These are phyloP conservation scores for Eimeria brunetti DNA, from an alignment of 169 alveolate species.

Conservation along the genomic window DNA sequence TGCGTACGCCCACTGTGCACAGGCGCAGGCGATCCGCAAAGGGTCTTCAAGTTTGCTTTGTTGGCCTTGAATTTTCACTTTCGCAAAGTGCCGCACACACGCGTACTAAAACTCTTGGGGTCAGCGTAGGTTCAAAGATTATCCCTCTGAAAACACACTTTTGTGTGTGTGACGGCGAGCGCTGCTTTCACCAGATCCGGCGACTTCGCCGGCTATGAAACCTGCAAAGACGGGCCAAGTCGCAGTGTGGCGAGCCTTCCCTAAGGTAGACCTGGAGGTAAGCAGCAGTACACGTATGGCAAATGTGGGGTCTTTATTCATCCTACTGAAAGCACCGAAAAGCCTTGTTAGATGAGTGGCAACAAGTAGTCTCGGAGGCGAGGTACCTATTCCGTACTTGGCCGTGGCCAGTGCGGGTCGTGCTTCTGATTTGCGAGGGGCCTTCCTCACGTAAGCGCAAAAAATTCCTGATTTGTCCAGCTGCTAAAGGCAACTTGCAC, in stretches of 20 bases:
- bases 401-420: neutral
- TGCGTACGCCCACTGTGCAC: neutral
- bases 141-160: neutral
- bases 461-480: neutral
- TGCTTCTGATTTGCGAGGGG: neutral
- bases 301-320: neutral
- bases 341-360: neutral
- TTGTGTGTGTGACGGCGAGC: neutral
- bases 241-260: slow-evolving; percentile 35
- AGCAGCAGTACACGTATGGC: neutral
- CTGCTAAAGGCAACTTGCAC: neutral
- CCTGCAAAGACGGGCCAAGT: neutral
- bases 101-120: neutral
- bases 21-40: neutral
- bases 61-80: neutral
- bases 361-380: neutral
- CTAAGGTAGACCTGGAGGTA: slow-evolving; percentile 38
- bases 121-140: neutral
- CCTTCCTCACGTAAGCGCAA: too few relatives aligned
- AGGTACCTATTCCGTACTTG: neutral
- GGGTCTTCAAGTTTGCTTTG: neutral
- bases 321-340: neutral
- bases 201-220: neutral
- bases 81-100: neutral
- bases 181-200: neutral